Evolutionary conservation across 2,329 filamentous ascomycete genomes (phyloP), one percentile per base, ranked within the genome.

Genomic region (Raffaelea arxii): DNA sequence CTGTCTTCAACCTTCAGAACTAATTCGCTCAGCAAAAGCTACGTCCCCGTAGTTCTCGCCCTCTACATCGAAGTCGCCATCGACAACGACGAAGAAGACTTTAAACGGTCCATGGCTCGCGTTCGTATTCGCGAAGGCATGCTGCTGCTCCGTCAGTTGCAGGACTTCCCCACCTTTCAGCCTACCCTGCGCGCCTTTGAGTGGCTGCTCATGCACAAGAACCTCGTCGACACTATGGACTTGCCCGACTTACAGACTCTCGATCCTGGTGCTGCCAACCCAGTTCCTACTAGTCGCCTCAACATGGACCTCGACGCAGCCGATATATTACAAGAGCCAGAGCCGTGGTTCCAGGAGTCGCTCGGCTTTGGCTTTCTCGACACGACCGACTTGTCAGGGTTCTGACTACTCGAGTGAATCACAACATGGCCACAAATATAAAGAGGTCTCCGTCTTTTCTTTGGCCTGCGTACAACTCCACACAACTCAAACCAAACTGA

Each of bases 361-460:
- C 16, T 30, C 16, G 27, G 27, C 9, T 30, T 30, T 30, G 27
- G 16, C 9, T 9, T 9, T 16, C 27, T 30, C 9, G 27, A 30
- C 16, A 30, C 9, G 9, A 30, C 27, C 9, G 27, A 16, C 27
- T 30, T 30, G 27, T 9, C 16, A 9, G 27, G 27, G 16, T 30
- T 30, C 16, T 30, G 16, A 30, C 63, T 62, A n/a, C 27, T 42
- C 2, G 4, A 30, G 18, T 14, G 16, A n/a, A 9, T 37, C 14
- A 3, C n/a, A 10, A 37, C n/a, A 37, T 14, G 35, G 16, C 35
- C n/a, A n/a, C n/a, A n/a, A n/a, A n/a, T n/a, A n/a, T n/a, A n/a
- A n/a, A n/a, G n/a, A n/a, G n/a, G n/a, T n/a, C n/a, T n/a, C n/a
- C n/a, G n/a, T n/a, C n/a, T n/a, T n/a, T n/a, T n/a, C n/a, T n/a